Percentiles rank a stretch among this genome's conserved stretches.
These are phyloP conservation scores for Fusarium stilboides DNA, from an alignment of 2,329 filamentous ascomycete species.

Conservation along the genomic window DNA sequence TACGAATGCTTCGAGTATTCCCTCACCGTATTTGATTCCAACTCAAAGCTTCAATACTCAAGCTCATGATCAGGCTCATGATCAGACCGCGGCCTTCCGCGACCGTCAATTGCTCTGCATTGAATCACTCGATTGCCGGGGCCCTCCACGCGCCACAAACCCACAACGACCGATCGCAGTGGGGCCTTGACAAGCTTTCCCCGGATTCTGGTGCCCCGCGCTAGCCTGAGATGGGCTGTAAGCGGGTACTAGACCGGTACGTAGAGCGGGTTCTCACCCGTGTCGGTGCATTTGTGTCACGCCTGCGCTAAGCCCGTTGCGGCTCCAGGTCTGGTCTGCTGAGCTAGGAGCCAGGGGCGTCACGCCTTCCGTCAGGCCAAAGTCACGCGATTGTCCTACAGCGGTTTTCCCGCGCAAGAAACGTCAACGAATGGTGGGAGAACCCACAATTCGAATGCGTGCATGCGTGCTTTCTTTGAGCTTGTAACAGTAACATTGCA, in stretches of 20 bases:
- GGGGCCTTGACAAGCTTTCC: conserved; percentile 54
- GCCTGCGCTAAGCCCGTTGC: conserved; percentile 46
- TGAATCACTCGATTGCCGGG: conserved; percentile 39
- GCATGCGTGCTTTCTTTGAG: not conserved
- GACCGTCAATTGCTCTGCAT: conserved; percentile 24
- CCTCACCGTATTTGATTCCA: not conserved
- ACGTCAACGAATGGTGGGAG: conserved; percentile 10
- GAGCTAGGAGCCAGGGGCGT: conserved; percentile 49
- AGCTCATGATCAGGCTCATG: conserved; percentile 1
- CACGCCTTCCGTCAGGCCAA: conserved; percentile 52
- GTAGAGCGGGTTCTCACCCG: conserved; percentile 26
- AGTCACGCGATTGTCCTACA: conserved; percentile 52
- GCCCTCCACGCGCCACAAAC: conserved; percentile 43
- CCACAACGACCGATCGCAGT: conserved; percentile 47
- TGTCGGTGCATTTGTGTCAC: conserved; percentile 26
- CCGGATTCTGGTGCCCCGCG: conserved; percentile 51
- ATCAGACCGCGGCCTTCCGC: conserved; percentile 28
- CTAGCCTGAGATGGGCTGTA: conserved; percentile 32
- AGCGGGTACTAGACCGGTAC: conserved; percentile 49
- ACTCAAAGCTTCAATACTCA: not conserved
- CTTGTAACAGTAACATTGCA: conserved; percentile 26
- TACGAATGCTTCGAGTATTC: not conserved
- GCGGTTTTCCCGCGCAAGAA: conserved; percentile 10
- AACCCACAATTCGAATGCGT: conserved; percentile 24
- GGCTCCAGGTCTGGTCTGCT: conserved; percentile 46